These are phyloP conservation scores for Alliaria petiolata DNA, from an alignment of 345 rosid species.

Conservation along the genomic window DNA sequence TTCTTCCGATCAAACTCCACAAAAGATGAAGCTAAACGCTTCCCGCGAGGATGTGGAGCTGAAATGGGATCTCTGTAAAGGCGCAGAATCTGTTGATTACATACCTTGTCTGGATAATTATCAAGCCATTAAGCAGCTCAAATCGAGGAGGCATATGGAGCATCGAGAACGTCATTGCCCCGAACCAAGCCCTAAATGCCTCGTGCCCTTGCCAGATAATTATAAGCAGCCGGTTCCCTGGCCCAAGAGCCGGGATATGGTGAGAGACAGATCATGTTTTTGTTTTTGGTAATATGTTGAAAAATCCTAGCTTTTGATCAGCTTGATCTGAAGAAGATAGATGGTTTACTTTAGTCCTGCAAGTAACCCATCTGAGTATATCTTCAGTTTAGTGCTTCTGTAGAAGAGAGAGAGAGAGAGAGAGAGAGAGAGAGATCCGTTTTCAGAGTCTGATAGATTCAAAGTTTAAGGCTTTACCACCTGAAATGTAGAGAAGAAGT, in stretches of 20 bases:
- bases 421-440: background rate
- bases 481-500: background rate
- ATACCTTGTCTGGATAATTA: constrained; percentile 83
- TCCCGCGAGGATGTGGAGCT: constrained; percentile 6
- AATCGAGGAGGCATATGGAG: constrained; percentile 81
- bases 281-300: constrained; percentile 40
- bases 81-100: constrained; percentile 50
- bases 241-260: constrained; percentile 99
- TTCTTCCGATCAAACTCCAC: constrained; percentile 19
- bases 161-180: constrained; percentile 94
- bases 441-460: background rate
- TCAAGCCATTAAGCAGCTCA: constrained; percentile 54
- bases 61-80: constrained; percentile 56
- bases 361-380: background rate
- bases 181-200: constrained; percentile 53
- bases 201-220: constrained; percentile 65
- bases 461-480: background rate
- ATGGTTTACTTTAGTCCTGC: background rate
- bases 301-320: background rate
- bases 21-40: constrained; percentile 15
- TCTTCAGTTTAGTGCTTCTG: background rate
- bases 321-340: constrained; percentile 4
- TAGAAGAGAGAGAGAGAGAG: background rate
- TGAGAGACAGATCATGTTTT: constrained; percentile 59
- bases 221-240: constrained; percentile 70